Evolutionary conservation across 306 rosid genomes (phyloP).

Genomic region (Hippophae tibetana): DNA sequence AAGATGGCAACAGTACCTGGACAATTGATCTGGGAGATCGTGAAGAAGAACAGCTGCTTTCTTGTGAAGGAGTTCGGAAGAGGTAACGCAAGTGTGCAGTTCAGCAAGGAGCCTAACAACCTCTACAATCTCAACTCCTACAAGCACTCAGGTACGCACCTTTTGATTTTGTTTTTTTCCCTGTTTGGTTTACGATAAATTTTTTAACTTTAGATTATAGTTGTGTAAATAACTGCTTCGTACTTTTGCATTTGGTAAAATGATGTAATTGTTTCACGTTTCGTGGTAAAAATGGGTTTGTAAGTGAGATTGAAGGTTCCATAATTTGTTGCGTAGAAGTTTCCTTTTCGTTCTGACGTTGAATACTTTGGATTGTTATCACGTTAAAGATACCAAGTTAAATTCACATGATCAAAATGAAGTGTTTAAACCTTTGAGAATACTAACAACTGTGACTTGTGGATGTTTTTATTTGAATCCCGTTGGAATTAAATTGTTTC

Average conservation of each 20-base stretch:
- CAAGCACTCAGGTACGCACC: slow-evolving; percentile 54
- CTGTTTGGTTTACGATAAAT: neutral
- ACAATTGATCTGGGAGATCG: slow-evolving; percentile 72
- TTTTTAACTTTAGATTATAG: neutral
- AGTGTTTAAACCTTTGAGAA: no score
- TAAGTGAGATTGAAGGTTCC: no score
- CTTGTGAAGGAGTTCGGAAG: slow-evolving; percentile 76
- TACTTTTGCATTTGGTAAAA: neutral
- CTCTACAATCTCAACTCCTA: slow-evolving; percentile 68
- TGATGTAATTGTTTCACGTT: no score
- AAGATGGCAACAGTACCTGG: slow-evolving; percentile 69
- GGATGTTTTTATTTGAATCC: no score
- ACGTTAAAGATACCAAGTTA: no score
- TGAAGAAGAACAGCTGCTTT: slow-evolving; percentile 66
- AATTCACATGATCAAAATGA: no score
- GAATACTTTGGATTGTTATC: no score
- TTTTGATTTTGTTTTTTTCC: neutral
- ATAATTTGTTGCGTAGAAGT: neutral
- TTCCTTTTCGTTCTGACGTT: neutral
- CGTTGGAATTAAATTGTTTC: no score
- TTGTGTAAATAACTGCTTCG: no score
- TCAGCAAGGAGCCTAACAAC: slow-evolving; percentile 75
- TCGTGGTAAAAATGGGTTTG: no score
- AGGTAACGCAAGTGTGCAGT: slow-evolving; percentile 54
- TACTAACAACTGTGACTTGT: no score